phyloP scores from a whole-genome alignment of 352 stramenopile genomes.

The Phytopythium ostracodes region DNA sequence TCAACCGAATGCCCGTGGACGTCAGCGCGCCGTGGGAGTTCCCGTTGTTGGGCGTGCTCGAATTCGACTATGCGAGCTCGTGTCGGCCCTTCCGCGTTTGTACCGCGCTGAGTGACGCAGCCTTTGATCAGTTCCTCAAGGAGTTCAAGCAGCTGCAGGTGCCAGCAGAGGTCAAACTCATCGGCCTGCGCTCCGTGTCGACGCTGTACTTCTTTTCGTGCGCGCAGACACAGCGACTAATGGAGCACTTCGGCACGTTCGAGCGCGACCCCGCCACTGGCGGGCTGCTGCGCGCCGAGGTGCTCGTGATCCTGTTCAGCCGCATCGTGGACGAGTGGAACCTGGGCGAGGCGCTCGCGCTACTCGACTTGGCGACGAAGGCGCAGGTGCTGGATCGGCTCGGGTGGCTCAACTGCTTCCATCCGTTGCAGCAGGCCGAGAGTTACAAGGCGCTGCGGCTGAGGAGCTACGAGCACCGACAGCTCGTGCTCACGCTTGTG shows the following conservation, averaged over 20 bases:
- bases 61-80: slow-evolving; percentile 75
- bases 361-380: slow-evolving; percentile 63
- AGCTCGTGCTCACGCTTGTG: slow-evolving; percentile 51
- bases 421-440: slow-evolving; percentile 52
- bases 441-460: slow-evolving; percentile 47
- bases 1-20: slow-evolving; percentile 56
- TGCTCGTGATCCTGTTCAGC: slow-evolving; percentile 67
- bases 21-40: slow-evolving; percentile 59
- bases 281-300: slow-evolving; percentile 53
- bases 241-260: slow-evolving; percentile 78
- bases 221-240: slow-evolving; percentile 61
- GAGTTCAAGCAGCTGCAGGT: slow-evolving; percentile 76
- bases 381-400: slow-evolving; percentile 60
- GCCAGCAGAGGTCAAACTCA: slow-evolving; percentile 54
- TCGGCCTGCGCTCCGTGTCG: slow-evolving; percentile 66
- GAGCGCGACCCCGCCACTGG: slow-evolving; percentile 52
- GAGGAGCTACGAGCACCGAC: slow-evolving; percentile 44
- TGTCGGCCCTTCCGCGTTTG: slow-evolving; percentile 47
- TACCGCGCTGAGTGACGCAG: slow-evolving; percentile 53
- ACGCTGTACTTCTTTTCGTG: slow-evolving; percentile 70
- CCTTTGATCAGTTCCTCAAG: slow-evolving; percentile 73
- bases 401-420: slow-evolving; percentile 57
- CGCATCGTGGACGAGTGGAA: slow-evolving; percentile 72
- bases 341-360: slow-evolving; percentile 52
- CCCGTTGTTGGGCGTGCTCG: slow-evolving; percentile 52